These are phyloP conservation scores for Chlamydomonas reinhardtii DNA, from an alignment of 163 green algal species.

Conservation along the genomic window DNA sequence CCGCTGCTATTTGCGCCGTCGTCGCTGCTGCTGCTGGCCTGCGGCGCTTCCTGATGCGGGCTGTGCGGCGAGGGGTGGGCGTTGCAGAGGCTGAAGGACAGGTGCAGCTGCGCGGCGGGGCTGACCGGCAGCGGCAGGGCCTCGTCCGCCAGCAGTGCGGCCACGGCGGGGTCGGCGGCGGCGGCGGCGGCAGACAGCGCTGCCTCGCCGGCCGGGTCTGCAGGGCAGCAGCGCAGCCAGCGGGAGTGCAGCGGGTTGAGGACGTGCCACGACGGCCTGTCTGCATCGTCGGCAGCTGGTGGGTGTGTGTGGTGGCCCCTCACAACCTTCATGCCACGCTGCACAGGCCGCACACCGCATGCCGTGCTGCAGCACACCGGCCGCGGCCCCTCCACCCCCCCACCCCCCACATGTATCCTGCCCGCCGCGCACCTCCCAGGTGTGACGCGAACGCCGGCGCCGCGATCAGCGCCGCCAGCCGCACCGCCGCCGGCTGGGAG, in stretches of 20 bases:
- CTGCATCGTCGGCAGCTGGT: no score
- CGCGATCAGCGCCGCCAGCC: background rate
- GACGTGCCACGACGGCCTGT: no score
- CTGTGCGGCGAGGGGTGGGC: conserved; percentile 54
- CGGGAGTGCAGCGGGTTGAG: background rate
- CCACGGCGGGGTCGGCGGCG: background rate
- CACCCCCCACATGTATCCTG: background rate
- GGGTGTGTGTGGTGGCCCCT: no score
- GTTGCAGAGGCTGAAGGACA: conserved; percentile 78
- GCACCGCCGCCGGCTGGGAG: background rate
- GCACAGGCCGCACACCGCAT: no score
- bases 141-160: background rate
- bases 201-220: background rate
- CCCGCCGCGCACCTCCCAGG: background rate
- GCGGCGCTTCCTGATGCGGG: no score
- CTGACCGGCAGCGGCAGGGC: conserved; percentile 57
- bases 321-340: no score
- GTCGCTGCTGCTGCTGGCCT: no score
- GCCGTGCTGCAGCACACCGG: no score
- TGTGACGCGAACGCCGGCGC: conserved; percentile 17
- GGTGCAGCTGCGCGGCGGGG: conserved; percentile 59
- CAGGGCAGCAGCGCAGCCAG: no score
- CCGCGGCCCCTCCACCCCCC: no score
- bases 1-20: no score
- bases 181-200: background rate